A percentile compares a stretch with the other conserved stretches of the same genome.
Evolutionary conservation across 345 rosid genomes (phyloP).

Genomic region (Cardamine chenopodiifolia): DNA sequence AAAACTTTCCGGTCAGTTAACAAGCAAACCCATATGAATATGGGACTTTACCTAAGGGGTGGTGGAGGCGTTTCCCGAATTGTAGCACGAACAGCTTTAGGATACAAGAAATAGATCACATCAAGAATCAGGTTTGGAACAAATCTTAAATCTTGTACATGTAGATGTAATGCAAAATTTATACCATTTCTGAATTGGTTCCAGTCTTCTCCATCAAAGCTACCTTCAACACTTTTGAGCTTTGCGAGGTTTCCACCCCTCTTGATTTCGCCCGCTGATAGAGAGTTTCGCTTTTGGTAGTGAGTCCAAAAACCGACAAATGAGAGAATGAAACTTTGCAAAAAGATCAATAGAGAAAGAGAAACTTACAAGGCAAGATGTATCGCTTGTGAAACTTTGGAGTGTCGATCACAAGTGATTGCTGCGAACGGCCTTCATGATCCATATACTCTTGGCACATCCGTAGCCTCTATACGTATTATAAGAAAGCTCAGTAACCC

Average conservation of each 20-base stretch:
- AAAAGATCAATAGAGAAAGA: background rate
- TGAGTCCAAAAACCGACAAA: background rate
- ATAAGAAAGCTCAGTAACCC: slow-evolving; percentile 3
- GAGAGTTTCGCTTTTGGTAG: background rate
- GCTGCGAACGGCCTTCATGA: slow-evolving; percentile 83
- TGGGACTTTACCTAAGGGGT: slow-evolving; percentile 52
- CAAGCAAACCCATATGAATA: background rate
- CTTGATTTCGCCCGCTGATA: slow-evolving; percentile 84
- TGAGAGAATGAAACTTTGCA: background rate
- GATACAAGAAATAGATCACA: slow-evolving; percentile 29
- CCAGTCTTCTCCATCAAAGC: slow-evolving; percentile 71
- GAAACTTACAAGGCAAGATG: slow-evolving; percentile 71
- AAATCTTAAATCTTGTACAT: background rate
- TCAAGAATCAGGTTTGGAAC: slow-evolving; percentile 34
- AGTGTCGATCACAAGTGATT: slow-evolving; percentile 72
- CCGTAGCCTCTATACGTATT: slow-evolving; percentile 62
- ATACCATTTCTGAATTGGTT: slow-evolving; percentile 74
- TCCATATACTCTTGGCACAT: slow-evolving; percentile 87
- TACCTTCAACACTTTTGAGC: slow-evolving; percentile 60
- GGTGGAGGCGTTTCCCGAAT: slow-evolving; percentile 60
- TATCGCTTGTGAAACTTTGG: slow-evolving; percentile 90
- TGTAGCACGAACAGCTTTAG: slow-evolving; percentile 74
- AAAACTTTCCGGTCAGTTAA: background rate
- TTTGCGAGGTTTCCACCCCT: slow-evolving; percentile 55
- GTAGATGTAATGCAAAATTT: background rate